Conservation (phyloP, 2,329 filamentous ascomycete species). For the Dryadomyces quercivorus region DNA sequence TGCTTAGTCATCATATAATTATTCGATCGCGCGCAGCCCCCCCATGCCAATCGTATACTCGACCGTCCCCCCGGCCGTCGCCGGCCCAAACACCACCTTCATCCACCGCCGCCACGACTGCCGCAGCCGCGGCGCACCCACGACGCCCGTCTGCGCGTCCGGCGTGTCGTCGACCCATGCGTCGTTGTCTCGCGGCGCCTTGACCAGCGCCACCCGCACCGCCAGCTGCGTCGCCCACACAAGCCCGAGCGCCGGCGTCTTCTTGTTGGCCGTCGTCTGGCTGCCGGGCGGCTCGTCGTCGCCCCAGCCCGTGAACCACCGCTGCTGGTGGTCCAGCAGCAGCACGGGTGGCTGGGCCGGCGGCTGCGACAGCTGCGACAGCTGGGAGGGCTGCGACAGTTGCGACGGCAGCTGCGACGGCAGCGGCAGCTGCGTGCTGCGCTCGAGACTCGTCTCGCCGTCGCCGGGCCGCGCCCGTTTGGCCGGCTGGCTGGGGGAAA, state of each 20-base stretch:
- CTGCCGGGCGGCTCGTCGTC: slow-evolving; percentile 40
- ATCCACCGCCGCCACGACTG: slow-evolving; percentile 57
- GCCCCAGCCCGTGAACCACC: slow-evolving; percentile 94
- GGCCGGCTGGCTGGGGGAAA: not conserved
- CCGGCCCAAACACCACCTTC: slow-evolving; percentile 83
- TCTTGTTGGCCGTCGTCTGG: slow-evolving; percentile 28
- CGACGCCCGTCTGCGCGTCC: not conserved
- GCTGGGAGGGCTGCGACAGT: not conserved
- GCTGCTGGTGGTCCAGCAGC: slow-evolving; percentile 76
- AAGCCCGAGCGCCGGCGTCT: slow-evolving; percentile 77
- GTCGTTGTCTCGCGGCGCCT: slow-evolving; percentile 35
- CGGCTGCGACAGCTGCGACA: slow-evolving; percentile 7
- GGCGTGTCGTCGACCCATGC: slow-evolving; percentile 5
- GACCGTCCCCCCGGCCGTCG: slow-evolving; percentile 46
- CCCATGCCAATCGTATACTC: slow-evolving; percentile 67
- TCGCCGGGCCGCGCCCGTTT: slow-evolving; percentile 5
- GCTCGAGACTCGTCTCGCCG: too few relatives aligned
- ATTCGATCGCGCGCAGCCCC: slow-evolving; percentile 31
- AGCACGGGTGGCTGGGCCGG: slow-evolving; percentile 36
- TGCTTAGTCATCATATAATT: not conserved
- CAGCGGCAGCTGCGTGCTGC: not conserved
- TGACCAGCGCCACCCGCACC: slow-evolving; percentile 69
- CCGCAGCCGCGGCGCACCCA: slow-evolving; percentile 11
- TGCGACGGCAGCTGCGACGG: not conserved
- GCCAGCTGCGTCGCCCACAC: slow-evolving; percentile 88